These are phyloP conservation scores for Alternaria gansuensis DNA, from an alignment of 2,329 filamentous ascomycete species.

Conservation along the genomic window DNA sequence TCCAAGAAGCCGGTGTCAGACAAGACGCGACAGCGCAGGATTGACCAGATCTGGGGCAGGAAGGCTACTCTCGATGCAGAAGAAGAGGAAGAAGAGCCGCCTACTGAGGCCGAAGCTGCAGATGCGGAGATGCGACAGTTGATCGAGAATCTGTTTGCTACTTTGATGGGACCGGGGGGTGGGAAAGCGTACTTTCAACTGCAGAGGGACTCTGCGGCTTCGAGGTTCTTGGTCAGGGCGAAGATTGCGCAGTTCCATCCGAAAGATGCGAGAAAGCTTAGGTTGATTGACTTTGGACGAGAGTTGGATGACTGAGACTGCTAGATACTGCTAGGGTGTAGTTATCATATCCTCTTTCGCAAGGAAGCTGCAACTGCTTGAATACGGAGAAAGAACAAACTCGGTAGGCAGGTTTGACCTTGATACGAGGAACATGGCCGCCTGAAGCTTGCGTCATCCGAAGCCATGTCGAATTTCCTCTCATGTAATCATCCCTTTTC, in stretches of 20 bases:
- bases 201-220: conserved; percentile 61
- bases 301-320: conserved; percentile 49
- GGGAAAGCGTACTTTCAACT: conserved; percentile 60
- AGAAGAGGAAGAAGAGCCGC: conserved; percentile 37
- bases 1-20: conserved; percentile 50
- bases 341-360: neutral
- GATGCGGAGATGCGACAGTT: conserved; percentile 59
- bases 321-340: neutral
- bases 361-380: neutral
- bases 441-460: neutral
- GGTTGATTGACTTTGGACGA: conserved; percentile 63
- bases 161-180: conserved; percentile 46
- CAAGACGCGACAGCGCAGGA: conserved; percentile 57
- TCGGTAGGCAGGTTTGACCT: neutral
- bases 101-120: conserved; percentile 59
- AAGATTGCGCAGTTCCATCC: conserved; percentile 66
- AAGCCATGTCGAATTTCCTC: conserved; percentile 4
- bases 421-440: neutral
- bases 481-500: conserved; percentile 1
- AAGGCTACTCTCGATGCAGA: conserved; percentile 35
- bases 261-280: conserved; percentile 61
- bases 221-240: conserved; percentile 63
- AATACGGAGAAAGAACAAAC: neutral
- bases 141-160: conserved; percentile 58
- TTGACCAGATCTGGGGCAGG: conserved; percentile 61